phyloP scores from a whole-genome alignment of 1,284 basidiomycete genomes.

The Apiotrichum laibachii region DNA sequence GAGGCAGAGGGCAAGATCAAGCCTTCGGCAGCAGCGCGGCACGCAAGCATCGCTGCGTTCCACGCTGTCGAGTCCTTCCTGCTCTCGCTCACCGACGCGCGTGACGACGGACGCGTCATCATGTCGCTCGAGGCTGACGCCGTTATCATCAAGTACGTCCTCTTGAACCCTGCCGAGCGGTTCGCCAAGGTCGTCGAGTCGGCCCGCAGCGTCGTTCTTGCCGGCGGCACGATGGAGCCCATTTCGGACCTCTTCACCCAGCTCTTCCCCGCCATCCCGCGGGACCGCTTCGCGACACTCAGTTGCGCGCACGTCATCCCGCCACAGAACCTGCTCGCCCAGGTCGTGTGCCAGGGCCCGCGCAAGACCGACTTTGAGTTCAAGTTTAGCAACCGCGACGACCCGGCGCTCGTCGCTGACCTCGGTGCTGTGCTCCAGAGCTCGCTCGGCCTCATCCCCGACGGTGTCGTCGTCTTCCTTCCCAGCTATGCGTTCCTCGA shows the following conservation, averaged over 20 bases:
- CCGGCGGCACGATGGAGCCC: slow-evolving; percentile 97
- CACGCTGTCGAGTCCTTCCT: slow-evolving; percentile 83
- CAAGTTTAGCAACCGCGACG: slow-evolving; percentile 73
- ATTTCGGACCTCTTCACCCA: slow-evolving; percentile 85
- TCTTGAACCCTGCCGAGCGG: slow-evolving; percentile 86
- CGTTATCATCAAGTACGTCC: slow-evolving; percentile 76
- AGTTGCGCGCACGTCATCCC: slow-evolving; percentile 95
- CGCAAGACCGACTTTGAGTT: slow-evolving; percentile 74
- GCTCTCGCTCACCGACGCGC: slow-evolving; percentile 72
- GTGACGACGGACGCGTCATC: slow-evolving; percentile 64
- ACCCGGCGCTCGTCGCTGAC: slow-evolving; percentile 68
- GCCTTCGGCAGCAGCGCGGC: slow-evolving; percentile 23
- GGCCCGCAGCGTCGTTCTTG: slow-evolving; percentile 79
- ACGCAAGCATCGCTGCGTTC: slow-evolving; percentile 66
- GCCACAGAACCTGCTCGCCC: slow-evolving; percentile 68
- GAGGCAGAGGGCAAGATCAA: slow-evolving; percentile 39
- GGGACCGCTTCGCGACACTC: slow-evolving; percentile 68
- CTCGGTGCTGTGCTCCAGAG: slow-evolving; percentile 80
- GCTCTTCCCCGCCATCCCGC: slow-evolving; percentile 68
- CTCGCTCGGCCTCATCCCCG: slow-evolving; percentile 72
- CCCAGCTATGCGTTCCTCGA: slow-evolving; percentile 87
- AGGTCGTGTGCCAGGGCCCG: slow-evolving; percentile 76
- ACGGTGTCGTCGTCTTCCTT: slow-evolving; percentile 89
- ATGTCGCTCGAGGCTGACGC: slow-evolving; percentile 35
- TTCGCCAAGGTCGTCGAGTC: slow-evolving; percentile 77